Evolutionary conservation across 495 filamentous ascomycete species (phyloP).

Genomic region (Hypoxylon cercidicola): DNA sequence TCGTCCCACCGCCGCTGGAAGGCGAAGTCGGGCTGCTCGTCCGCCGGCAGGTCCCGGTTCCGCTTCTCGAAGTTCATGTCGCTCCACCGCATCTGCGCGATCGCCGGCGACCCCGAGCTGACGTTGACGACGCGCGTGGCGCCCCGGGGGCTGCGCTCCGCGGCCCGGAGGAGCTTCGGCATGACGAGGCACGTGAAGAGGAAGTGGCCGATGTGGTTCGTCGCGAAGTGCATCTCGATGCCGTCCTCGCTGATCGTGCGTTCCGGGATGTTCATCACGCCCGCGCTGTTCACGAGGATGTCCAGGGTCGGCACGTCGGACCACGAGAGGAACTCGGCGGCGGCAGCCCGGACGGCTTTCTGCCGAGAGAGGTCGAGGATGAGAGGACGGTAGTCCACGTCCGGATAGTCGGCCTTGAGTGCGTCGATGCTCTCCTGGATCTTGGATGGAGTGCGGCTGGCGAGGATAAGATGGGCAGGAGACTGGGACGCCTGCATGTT

Average conservation of each 20-base stretch:
- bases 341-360: slow-evolving; percentile 55
- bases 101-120: slow-evolving; percentile 45
- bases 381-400: slow-evolving; percentile 52
- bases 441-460: slow-evolving; percentile 53
- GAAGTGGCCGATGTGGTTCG: slow-evolving; percentile 68
- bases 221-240: slow-evolving; percentile 66
- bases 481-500: slow-evolving; percentile 52
- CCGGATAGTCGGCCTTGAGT: slow-evolving; percentile 49
- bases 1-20: slow-evolving; percentile 46
- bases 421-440: slow-evolving; percentile 49
- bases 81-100: slow-evolving; percentile 51
- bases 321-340: slow-evolving; percentile 52
- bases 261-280: slow-evolving; percentile 49
- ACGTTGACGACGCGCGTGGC: slow-evolving; percentile 58
- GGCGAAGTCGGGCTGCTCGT: slow-evolving; percentile 50
- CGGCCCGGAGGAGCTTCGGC: slow-evolving; percentile 56
- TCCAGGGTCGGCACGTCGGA: slow-evolving; percentile 52
- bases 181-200: slow-evolving; percentile 62
- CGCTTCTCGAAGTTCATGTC: slow-evolving; percentile 56
- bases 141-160: slow-evolving; percentile 48
- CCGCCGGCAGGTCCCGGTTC: slow-evolving; percentile 52
- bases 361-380: slow-evolving; percentile 58
- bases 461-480: slow-evolving; percentile 54
- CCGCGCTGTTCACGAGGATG: slow-evolving; percentile 61
- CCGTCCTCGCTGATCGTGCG: slow-evolving; percentile 48